Conservation (phyloP, 768 basidiomycete genomes). For the Lactarius trivialis region DNA sequence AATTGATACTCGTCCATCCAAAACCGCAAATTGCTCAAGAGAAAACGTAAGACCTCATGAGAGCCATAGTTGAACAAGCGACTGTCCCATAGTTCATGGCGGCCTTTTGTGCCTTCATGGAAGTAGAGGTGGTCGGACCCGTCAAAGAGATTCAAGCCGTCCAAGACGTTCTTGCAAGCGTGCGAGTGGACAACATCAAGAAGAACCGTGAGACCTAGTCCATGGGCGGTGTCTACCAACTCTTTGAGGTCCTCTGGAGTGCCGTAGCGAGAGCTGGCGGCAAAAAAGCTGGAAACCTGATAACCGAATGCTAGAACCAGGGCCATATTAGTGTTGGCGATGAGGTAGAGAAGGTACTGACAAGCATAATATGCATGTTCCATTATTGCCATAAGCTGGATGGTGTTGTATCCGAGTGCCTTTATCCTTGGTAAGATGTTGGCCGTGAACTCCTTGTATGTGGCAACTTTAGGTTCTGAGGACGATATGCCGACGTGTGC, state of each 20-base stretch:
- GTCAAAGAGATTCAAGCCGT: conserved; percentile 93
- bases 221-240: conserved; percentile 91
- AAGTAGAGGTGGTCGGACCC: conserved; percentile 98
- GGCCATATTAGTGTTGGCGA: conserved; percentile 4
- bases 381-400: conserved; percentile 98
- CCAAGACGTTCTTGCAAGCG: conserved; percentile 94
- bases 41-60: conserved; percentile 92
- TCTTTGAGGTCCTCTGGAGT: conserved; percentile 94
- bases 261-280: conserved; percentile 93
- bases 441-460: conserved; percentile 91
- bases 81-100: conserved; percentile 97
- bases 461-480: conserved; percentile 78
- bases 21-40: conserved; percentile 91
- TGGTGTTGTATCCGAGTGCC: conserved; percentile 90
- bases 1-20: conserved; percentile 94
- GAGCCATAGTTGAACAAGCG: conserved; percentile 94
- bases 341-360: conserved; percentile 35
- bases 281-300: conserved; percentile 96
- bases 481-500: conserved; percentile 98
- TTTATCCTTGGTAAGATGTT: conserved; percentile 83
- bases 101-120: conserved; percentile 85
- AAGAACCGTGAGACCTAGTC: conserved; percentile 86
- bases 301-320: conserved; percentile 81
- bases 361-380: conserved; percentile 98
- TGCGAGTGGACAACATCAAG: conserved; percentile 98